Evolutionary conservation across 805 yeast species (phyloP).

Genomic region (Kodamaea fukazawae): DNA sequence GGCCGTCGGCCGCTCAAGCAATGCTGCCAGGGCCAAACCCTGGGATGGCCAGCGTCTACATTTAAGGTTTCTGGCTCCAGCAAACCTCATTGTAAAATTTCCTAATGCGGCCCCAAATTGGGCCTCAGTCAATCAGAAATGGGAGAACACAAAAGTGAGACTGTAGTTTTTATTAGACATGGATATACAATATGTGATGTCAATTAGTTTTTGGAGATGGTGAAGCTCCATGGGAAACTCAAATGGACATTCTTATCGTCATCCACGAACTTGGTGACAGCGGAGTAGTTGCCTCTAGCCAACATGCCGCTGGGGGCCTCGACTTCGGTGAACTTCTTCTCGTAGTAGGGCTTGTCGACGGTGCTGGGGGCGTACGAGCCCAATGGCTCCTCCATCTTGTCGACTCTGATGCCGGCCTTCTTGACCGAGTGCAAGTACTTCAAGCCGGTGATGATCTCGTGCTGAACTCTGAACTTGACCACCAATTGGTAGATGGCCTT

Average conservation of each 20-base stretch:
- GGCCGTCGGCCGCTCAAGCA: too few species aligned
- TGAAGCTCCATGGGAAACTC: constrained; percentile 80
- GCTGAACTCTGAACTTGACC: constrained; percentile 81
- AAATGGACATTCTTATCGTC: constrained; percentile 78
- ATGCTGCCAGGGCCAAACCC: too few species aligned
- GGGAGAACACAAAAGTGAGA: too few species aligned
- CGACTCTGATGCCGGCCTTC: constrained; percentile 84
- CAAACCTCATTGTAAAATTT: too few species aligned
- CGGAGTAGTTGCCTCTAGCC: constrained; percentile 84
- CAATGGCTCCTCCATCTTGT: constrained; percentile 80
- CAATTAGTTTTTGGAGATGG: constrained; percentile 57
- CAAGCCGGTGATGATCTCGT: constrained; percentile 87
- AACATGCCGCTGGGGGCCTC: constrained; percentile 91
- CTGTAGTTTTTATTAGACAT: too few species aligned
- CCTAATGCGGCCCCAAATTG: too few species aligned
- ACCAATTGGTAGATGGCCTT: constrained; percentile 68
- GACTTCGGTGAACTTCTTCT: constrained; percentile 51
- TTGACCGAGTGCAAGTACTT: constrained; percentile 81
- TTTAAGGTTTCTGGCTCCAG: too few species aligned
- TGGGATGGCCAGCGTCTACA: too few species aligned
- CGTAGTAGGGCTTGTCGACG: constrained; percentile 72
- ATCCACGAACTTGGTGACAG: constrained; percentile 78
- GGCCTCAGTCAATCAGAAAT: too few species aligned
- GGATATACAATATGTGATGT: too few species aligned
- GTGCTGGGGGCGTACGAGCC: constrained; percentile 93